phyloP scores from a whole-genome alignment of 2,329 filamentous ascomycete species.

The Dryadomyces quercus-mongolicae region DNA sequence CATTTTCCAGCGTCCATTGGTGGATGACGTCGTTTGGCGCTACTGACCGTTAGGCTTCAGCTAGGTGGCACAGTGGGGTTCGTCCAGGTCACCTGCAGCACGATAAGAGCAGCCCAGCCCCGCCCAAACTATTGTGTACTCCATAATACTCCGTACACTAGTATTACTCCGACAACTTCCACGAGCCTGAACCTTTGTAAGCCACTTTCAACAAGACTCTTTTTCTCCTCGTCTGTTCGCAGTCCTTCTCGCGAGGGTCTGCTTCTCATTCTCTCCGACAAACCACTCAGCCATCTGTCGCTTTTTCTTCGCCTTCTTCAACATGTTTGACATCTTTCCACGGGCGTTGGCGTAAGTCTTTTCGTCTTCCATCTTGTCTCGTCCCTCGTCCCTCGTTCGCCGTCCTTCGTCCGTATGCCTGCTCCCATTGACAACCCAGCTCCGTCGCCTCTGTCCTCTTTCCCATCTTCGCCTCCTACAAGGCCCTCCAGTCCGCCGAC shows the following conservation, averaged over 20 bases:
- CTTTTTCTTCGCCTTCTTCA: neutral
- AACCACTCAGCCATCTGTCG: too few species aligned
- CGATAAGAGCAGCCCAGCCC: too few species aligned
- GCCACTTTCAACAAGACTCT: too few species aligned
- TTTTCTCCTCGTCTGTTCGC: neutral
- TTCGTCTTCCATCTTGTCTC: neutral
- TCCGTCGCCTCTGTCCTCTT: slow-evolving; percentile 84
- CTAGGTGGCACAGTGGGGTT: too few species aligned
- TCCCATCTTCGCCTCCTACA: slow-evolving; percentile 94
- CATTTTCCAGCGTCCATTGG: too few species aligned
- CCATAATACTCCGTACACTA: too few species aligned
- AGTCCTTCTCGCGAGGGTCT: neutral
- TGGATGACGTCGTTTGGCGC: too few species aligned
- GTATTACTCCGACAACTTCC: too few species aligned
- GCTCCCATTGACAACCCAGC: slow-evolving; percentile 30
- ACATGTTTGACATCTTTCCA: slow-evolving; percentile 13
- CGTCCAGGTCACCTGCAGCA: too few species aligned
- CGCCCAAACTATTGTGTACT: too few species aligned
- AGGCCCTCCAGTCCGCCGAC: slow-evolving; percentile 86
- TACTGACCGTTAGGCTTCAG: too few species aligned
- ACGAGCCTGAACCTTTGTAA: too few species aligned
- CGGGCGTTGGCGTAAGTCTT: slow-evolving; percentile 11
- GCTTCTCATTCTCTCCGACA: neutral
- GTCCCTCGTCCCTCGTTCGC: neutral
- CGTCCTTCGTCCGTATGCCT: neutral